A percentile compares a stretch with the other conserved stretches of the same genome.
phyloP scores from a whole-genome alignment of 2,329 filamentous ascomycete genomes.

The Colletotrichum salicis region DNA sequence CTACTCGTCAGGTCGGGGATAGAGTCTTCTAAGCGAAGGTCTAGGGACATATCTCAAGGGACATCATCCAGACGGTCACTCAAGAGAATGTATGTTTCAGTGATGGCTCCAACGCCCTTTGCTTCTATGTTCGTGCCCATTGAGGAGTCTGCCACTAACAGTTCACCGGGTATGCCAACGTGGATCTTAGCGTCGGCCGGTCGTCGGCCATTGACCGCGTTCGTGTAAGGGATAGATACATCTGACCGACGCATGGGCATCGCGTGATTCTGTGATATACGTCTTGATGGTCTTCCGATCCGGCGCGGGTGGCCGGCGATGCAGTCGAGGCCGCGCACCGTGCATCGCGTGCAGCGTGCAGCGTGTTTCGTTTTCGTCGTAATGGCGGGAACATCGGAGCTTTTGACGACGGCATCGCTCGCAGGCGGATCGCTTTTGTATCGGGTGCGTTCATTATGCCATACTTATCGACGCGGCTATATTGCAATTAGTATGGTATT shows the following conservation, averaged over 20 bases:
- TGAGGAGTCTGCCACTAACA: background rate
- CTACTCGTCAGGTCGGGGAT: background rate
- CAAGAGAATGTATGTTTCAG: too few species aligned
- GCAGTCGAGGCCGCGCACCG: conserved; percentile 43
- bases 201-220: background rate
- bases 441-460: conserved; percentile 40
- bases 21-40: background rate
- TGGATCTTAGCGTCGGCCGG: background rate
- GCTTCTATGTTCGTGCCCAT: background rate
- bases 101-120: too few species aligned
- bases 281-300: conserved; percentile 43
- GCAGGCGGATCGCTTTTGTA: conserved; percentile 46
- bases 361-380: conserved; percentile 33
- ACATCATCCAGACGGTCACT: background rate
- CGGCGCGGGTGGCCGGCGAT: conserved; percentile 44
- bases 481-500: too few species aligned
- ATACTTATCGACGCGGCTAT: background rate
- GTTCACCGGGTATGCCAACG: background rate
- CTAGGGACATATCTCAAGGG: background rate
- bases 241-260: background rate
- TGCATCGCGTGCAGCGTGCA: conserved; percentile 40
- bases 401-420: conserved; percentile 48
- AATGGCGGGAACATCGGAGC: conserved; percentile 44
- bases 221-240: background rate
- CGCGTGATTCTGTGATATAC: background rate